A percentile compares a stretch with the other conserved stretches of the same genome.
Evolutionary conservation across 202 grass and related monocot species (phyloP).

Genomic region (Tripidium arundinaceum): DNA sequence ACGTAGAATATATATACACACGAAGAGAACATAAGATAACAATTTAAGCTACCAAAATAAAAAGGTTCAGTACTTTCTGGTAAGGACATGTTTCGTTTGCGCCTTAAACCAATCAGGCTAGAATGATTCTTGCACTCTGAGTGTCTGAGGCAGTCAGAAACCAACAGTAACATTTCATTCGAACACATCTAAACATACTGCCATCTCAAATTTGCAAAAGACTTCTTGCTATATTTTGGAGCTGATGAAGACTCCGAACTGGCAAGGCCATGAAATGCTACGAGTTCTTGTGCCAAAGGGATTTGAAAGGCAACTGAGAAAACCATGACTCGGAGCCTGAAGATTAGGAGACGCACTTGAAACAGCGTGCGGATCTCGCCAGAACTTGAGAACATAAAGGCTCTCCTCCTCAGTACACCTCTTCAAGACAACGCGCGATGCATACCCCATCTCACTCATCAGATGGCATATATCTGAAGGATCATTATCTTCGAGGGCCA

Average conservation of each 20-base stretch:
- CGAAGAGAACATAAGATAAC: background rate
- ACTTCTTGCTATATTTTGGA: slow-evolving; percentile 9
- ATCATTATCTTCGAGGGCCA: slow-evolving; percentile 82
- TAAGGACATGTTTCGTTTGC: background rate
- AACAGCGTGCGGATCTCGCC: slow-evolving; percentile 36
- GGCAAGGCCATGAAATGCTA: slow-evolving; percentile 17
- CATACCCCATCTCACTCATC: slow-evolving; percentile 85
- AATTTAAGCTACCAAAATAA: background rate
- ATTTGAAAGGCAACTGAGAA: slow-evolving; percentile 54
- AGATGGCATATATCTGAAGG: slow-evolving; percentile 69
- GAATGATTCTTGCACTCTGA: slow-evolving; percentile 9
- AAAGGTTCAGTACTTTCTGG: background rate
- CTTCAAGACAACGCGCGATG: slow-evolving; percentile 71
- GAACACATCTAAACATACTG: slow-evolving; percentile 19
- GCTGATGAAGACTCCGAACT: slow-evolving; percentile 3
- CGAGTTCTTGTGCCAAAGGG: slow-evolving; percentile 48
- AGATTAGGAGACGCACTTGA: slow-evolving; percentile 33
- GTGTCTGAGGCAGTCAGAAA: background rate
- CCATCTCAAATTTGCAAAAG: slow-evolving; percentile 42
- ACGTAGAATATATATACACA: slow-evolving; percentile 13
- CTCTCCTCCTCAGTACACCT: slow-evolving; percentile 95
- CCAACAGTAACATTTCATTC: slow-evolving; percentile 8
- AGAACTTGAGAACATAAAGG: slow-evolving; percentile 92
- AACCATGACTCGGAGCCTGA: slow-evolving; percentile 49
- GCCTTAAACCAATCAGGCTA: slow-evolving; percentile 5